Percentiles rank a stretch among this genome's conserved stretches.
Evolutionary conservation across 2,329 filamentous ascomycete genomes (phyloP).

Genomic region (Emergomyces orientalis): DNA sequence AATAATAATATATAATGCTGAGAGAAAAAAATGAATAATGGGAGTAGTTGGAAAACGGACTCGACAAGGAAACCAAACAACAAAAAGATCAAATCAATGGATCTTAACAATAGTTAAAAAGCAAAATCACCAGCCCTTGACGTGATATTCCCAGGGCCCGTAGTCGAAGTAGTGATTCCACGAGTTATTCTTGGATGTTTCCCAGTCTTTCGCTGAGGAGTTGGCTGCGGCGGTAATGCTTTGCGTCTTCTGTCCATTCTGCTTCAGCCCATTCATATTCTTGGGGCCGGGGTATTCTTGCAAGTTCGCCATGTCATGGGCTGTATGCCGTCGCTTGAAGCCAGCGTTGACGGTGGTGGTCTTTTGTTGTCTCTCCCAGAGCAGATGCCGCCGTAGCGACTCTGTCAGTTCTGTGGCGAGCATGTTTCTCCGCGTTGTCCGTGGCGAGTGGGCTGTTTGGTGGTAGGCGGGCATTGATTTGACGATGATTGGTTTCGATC

Average conservation of each 20-base stretch:
- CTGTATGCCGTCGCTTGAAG: conserved; percentile 80
- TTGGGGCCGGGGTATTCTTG: conserved; percentile 65
- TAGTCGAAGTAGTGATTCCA: conserved; percentile 82
- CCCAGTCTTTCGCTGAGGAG: conserved; percentile 43
- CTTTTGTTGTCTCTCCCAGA: conserved; percentile 95
- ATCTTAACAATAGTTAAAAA: not conserved
- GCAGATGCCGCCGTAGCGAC: conserved; percentile 78
- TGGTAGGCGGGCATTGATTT: conserved; percentile 57
- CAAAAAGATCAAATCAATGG: too few species aligned
- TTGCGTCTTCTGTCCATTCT: conserved; percentile 20
- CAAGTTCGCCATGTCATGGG: conserved; percentile 81
- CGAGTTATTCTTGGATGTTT: conserved; percentile 58
- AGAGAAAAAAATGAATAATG: too few species aligned
- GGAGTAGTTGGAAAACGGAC: too few species aligned
- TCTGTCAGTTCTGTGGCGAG: conserved; percentile 88
- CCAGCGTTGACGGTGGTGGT: conserved; percentile 74
- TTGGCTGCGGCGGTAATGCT: conserved; percentile 12
- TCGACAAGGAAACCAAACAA: too few species aligned
- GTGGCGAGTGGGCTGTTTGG: conserved; percentile 73
- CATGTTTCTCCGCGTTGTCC: conserved; percentile 92
- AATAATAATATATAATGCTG: too few species aligned
- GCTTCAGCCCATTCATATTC: conserved; percentile 43
- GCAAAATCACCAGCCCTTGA: conserved; percentile 65
- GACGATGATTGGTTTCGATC: conserved; percentile 72
- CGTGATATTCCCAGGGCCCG: conserved; percentile 75